Evolutionary conservation across 1,284 basidiomycete species (phyloP), one percentile per base, ranked within the genome.

Genomic region (Lignosus rhinocerotis): DNA sequence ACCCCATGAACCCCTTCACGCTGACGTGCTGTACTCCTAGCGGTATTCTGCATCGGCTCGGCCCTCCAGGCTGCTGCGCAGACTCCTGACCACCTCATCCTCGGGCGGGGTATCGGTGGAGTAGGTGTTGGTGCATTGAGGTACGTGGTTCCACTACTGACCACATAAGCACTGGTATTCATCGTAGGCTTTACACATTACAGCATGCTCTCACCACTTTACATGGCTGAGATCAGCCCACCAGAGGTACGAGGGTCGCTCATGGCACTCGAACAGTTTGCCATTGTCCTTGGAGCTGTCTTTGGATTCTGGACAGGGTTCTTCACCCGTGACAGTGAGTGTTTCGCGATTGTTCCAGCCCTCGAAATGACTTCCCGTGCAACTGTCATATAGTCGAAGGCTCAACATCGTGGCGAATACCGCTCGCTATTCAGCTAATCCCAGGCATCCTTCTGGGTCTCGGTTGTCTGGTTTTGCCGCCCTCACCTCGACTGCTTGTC

Each of bases 251-350:
- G 92, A n/a, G 91, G 91, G 6, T 89, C 90, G 0, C 80, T 93
- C 36, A 81, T 93, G 71, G 85, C 90, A 0, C 77, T 93, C 1
- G 91, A 93, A 69, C 91, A 93, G 62, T 79, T 92, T 48, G 83
- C 88, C 21, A 92, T 93, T 55, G 89, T 92, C 12, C 72, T 88
- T 0, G 90, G 90, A 2, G 88, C 90, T 10, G 87, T 92, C 0
- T 72, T 90, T 11, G 89, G 90, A 2, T 93, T 92, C 67, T 93
- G 92, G 91, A 80, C 84, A 6, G 90, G 90, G 0, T 93, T 89
- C 67, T 70, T 82, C 48, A 92, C 90, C 0, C 82, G 90, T 21
- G 73, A 80, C 36, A 72, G 88, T 88, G 66, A 43, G 84, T 74
- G 2, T 30, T 49, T 43, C 49, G 33, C 49, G n/a, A 31, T 10